These are phyloP conservation scores for Coniferiporia weirii DNA, from an alignment of 1,284 basidiomycete species.

Conservation along the genomic window DNA sequence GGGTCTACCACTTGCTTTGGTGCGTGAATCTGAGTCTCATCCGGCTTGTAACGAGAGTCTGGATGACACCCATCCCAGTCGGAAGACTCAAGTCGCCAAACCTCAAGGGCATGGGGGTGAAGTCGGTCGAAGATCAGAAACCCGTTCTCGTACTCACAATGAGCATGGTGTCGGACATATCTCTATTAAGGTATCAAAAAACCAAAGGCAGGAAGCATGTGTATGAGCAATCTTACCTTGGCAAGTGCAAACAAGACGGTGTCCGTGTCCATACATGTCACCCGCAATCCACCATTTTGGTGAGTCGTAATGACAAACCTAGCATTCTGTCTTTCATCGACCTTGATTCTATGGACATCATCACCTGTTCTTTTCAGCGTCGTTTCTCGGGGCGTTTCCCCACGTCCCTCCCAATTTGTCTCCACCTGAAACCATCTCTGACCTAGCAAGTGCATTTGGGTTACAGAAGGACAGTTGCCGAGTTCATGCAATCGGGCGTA, in stretches of 20 bases:
- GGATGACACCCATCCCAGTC: conserved; percentile 23
- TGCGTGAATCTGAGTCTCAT: conserved; percentile 31
- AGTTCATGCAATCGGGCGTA: conserved; percentile 31
- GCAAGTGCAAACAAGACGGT: conserved; percentile 54
- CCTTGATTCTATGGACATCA: conserved; percentile 64
- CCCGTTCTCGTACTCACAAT: conserved; percentile 70
- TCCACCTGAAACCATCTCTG: conserved; percentile 39
- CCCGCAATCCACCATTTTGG: conserved; percentile 46
- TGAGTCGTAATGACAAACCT: conserved; percentile 56
- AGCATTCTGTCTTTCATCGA: conserved; percentile 46
- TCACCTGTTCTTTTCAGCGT: conserved; percentile 25
- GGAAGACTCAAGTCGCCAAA: conserved; percentile 49
- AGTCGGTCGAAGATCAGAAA: conserved; percentile 64
- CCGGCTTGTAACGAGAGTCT: conserved; percentile 24
- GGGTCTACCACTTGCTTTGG: conserved; percentile 18
- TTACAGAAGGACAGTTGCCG: conserved; percentile 13
- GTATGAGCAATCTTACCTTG: conserved; percentile 19
- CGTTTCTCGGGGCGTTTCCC: conserved; percentile 24
- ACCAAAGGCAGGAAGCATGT: background rate
- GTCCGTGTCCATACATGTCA: conserved; percentile 46
- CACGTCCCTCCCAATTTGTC: conserved; percentile 50
- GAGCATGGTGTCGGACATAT: conserved; percentile 54
- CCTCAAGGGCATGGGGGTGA: conserved; percentile 49
- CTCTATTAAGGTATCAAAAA: conserved; percentile 28
- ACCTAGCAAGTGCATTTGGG: conserved; percentile 34